Conservation (phyloP, 305 asterid species). For the Coffea humblotiana region DNA sequence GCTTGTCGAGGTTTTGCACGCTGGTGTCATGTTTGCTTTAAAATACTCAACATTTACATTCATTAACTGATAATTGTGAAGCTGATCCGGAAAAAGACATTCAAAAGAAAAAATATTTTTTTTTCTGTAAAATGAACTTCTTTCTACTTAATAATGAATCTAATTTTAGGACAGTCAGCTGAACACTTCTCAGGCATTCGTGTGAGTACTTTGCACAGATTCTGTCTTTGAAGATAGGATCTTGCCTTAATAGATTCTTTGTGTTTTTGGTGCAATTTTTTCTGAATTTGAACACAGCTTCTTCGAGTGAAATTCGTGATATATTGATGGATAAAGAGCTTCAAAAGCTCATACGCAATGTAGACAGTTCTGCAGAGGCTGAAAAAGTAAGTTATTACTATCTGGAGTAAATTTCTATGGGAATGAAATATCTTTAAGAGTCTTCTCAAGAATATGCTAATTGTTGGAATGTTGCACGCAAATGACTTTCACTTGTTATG, state of each 20-base stretch:
- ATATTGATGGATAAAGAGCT: slow-evolving; percentile 56
- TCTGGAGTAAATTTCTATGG: background rate
- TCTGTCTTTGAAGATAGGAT: background rate
- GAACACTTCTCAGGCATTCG: background rate
- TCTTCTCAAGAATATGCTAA: background rate
- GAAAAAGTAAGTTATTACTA: slow-evolving; percentile 50
- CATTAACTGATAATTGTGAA: background rate
- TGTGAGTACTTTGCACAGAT: background rate
- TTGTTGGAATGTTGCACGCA: background rate
- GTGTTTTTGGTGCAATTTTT: background rate
- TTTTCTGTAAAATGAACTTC: background rate
- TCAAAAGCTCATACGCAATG: slow-evolving; percentile 44
- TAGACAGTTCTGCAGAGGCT: slow-evolving; percentile 57
- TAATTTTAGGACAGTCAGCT: background rate
- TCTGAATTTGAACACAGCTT: slow-evolving; percentile 42
- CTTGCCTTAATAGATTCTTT: background rate
- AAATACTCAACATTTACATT: background rate
- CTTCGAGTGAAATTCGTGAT: slow-evolving; percentile 66
- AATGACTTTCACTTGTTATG: background rate
- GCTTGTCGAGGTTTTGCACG: background rate
- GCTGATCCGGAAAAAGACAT: background rate
- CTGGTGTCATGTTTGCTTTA: background rate
- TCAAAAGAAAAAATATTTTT: background rate
- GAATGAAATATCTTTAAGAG: background rate
- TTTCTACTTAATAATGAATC: background rate